A percentile compares a stretch with the other conserved stretches of the same genome.
These are phyloP conservation scores for Tuber umbilicatum DNA, from an alignment of 495 filamentous ascomycete genomes.

Conservation along the genomic window DNA sequence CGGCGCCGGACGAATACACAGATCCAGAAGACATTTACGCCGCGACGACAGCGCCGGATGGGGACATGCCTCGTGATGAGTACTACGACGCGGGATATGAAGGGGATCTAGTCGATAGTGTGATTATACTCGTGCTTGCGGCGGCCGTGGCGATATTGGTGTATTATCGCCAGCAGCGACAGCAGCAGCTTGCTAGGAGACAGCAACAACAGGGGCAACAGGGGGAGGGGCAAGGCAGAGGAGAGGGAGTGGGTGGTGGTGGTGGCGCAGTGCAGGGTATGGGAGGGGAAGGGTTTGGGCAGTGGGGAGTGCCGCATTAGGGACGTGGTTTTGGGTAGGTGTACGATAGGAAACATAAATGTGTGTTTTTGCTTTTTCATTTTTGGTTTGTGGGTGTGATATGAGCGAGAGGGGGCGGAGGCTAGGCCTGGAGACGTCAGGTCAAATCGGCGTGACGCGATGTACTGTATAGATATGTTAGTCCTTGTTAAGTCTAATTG, in stretches of 20 bases:
- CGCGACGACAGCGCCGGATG: constrained; percentile 47
- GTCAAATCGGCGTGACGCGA: neutral
- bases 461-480: neutral
- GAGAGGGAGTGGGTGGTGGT: constrained; percentile 2
- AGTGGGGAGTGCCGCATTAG: constrained; percentile 39
- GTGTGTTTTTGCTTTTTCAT: neutral
- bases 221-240: neutral
- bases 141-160: constrained; percentile 69
- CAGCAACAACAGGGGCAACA: constrained; percentile 20
- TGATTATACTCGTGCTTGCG: constrained; percentile 73
- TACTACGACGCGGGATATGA: constrained; percentile 65
- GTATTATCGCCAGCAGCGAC: constrained; percentile 74
- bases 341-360: constrained; percentile 5
- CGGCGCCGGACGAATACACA: constrained; percentile 30
- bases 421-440: neutral
- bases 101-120: constrained; percentile 70
- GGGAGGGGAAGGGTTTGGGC: constrained; percentile 17
- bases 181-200: constrained; percentile 48
- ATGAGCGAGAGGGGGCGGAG: neutral
- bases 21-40: constrained; percentile 43
- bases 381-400: constrained; percentile 7
- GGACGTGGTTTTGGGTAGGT: neutral
- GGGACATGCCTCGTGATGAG: constrained; percentile 36
- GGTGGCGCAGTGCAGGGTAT: constrained; percentile 17
- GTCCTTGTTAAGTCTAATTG: neutral